Evolutionary conservation across 2,329 filamentous ascomycete species (phyloP).

Genomic region (Penicillium sp.): DNA sequence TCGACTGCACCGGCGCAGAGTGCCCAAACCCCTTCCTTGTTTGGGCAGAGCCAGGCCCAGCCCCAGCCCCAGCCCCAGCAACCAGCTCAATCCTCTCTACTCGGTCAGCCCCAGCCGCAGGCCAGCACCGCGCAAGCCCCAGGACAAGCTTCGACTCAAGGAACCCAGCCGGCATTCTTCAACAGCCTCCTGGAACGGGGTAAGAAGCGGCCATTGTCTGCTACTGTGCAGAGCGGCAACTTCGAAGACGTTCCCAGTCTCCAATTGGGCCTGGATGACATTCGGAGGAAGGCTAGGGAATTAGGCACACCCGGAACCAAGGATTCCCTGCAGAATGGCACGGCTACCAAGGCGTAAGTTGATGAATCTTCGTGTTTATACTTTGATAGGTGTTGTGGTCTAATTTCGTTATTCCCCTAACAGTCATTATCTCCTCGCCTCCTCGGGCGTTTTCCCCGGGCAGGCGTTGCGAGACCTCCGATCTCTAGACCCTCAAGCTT

Average conservation of each 20-base stretch:
- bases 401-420: constrained; percentile 22
- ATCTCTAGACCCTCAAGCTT: constrained; percentile 73
- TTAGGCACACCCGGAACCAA: constrained; percentile 71
- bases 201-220: constrained; percentile 71
- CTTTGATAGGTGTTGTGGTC: background rate
- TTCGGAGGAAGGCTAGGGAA: constrained; percentile 75
- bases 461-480: constrained; percentile 86
- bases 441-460: constrained; percentile 88
- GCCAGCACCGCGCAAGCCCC: constrained; percentile 31
- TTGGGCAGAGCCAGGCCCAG: constrained; percentile 35
- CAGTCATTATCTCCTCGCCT: constrained; percentile 90
- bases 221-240: constrained; percentile 59
- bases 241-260: constrained; percentile 84
- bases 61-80: constrained; percentile 28
- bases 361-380: background rate
- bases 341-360: constrained; percentile 61
- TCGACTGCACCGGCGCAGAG: constrained; percentile 31
- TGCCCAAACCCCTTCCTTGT: constrained; percentile 27
- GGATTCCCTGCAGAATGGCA: constrained; percentile 48
- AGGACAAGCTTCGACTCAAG: constrained; percentile 36
- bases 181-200: constrained; percentile 68
- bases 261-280: constrained; percentile 89
- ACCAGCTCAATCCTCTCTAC: constrained; percentile 34
- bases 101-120: constrained; percentile 39
- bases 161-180: constrained; percentile 65